Base-by-base conservation (phyloP, 345 rosid genomes). In the Brassica cretica region DNA sequence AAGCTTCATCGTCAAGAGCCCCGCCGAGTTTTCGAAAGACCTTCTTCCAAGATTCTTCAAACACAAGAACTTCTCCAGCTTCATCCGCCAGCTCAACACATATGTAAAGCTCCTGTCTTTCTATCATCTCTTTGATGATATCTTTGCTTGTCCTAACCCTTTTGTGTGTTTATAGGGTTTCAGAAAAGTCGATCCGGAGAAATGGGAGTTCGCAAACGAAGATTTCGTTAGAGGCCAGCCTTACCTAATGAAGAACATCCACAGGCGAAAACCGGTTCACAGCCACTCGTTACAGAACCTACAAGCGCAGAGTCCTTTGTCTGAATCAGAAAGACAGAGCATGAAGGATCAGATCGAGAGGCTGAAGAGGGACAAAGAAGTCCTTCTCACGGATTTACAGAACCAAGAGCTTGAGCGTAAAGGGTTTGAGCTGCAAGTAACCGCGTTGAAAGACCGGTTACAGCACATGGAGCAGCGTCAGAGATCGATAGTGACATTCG, bases 51-150 rank as follows among this genome's bases (percentile, higher is more conserved):
- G 65, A 72, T 96, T 85, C 85, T 96, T 96, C 64, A 93, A 95
- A 80, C 99, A 93, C 76, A 93, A 81, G 78, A 93, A 95, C 65
- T 95, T 93, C 83, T 91, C 99, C 0, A 95, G 99, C 81, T 95
- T 95, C 81, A 90, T 93, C 84, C 90, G 98, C 37, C 99, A 96
- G 88, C 98, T 96, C 44, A 96, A 96, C 64, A 93, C 97, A 78
- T 92, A 92, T 84, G 97, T 92, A 85, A 87, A 46, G 55, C 6
- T 14, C 16, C 49, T 11, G n/a, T 41, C 53, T 51, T 73, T 58
- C 10, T 37, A 9, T 60, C 67, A 29, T 65, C 65, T 60, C 7
- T 64, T 30, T 63, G 37, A 27, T 30, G 10, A 5, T 5, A 25
- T 9, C n/a, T 44, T 21, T 25, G 16, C 12, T 16, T 29, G 30